Conservation (phyloP, 306 rosid genomes). For the Gleditsia sinensis region DNA sequence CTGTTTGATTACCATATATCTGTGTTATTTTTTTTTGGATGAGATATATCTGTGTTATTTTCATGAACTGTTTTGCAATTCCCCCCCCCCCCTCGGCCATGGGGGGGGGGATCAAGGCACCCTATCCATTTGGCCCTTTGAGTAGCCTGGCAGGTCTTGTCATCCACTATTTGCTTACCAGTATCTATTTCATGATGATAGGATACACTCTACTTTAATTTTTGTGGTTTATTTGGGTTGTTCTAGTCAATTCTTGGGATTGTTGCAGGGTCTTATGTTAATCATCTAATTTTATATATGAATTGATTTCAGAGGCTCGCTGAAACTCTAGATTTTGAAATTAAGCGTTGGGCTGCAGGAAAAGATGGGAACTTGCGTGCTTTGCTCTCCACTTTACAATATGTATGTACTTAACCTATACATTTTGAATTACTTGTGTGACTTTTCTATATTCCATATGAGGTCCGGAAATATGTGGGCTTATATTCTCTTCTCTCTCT, state of each 20-base stretch:
- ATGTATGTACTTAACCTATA: constrained; percentile 54
- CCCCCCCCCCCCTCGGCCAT: too few species aligned
- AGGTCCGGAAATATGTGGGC: constrained; percentile 5
- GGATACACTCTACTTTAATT: constrained; percentile 2
- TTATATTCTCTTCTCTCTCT: background rate
- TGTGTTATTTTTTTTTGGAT: background rate
- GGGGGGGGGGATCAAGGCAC: too few species aligned
- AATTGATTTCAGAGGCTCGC: constrained; percentile 72
- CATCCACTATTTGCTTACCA: background rate
- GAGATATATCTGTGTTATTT: background rate
- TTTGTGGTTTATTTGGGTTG: constrained; percentile 18
- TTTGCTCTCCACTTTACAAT: constrained; percentile 87
- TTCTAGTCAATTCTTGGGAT: constrained; percentile 17
- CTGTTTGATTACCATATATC: background rate
- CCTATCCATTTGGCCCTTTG: too few species aligned
- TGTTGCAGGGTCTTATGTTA: constrained; percentile 15
- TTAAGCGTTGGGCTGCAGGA: constrained; percentile 98
- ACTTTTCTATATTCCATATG: constrained; percentile 7
- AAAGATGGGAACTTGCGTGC: constrained; percentile 98
- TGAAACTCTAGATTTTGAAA: constrained; percentile 87
- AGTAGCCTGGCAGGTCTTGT: background rate
- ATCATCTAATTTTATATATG: constrained; percentile 20
- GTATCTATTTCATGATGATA: constrained; percentile 14
- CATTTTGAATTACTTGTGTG: constrained; percentile 7
- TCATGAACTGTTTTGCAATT: background rate